Evolutionary conservation across 768 basidiomycete species (phyloP), one percentile per base, ranked within the genome.

Genomic region (Lanmaoa pseudosensibilis): DNA sequence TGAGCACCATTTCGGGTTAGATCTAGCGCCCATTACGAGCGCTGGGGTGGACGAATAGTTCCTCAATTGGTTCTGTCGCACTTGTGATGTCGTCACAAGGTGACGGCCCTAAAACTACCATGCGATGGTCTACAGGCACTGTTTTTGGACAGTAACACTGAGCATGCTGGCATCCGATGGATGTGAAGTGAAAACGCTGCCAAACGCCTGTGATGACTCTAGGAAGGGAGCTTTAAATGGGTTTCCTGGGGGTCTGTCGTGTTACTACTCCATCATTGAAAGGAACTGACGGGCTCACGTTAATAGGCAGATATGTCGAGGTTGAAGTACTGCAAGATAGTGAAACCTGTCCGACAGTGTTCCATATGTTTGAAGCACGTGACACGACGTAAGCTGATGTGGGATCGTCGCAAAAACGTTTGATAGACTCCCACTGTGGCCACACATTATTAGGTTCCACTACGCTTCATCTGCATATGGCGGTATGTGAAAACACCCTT

Each of bases 401-500:
- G 23, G 30, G n/a, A 23, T 46, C 30, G 18, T 46, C n/a, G 13
- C 21, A 51, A 27, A 48, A 39, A 16, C 23, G 54, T 53, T 36
- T 38, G 32, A 53, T 3, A 15, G 52, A 44, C 52, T 60, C 52
- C 34, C 46, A 58, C 52, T 46, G n/a, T n/a, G n/a, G 36, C 27
- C 27, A 27, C 51, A 45, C 55, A 47, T 54, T 58, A 32, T 50
- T 47, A 47, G 48, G 23, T 32, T 46, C 50, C 36, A 45, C 40
- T 39, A 30, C 33, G 36, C 36, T 38, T 55, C 25, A 16, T 52
- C 50, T 52, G 55, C 61, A 58, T 55, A 78, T 79, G 77, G 73
- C 74, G 74, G 80, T 81, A 68, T 60, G 75, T 68, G 56, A 25
- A 55, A 32, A 38, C 43, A 27, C 37, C 36, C 27, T 46, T 50